A percentile compares a stretch with the other conserved stretches of the same genome.
Evolutionary conservation across 2,329 filamentous ascomycete species (phyloP).

Genomic region (Parafenestella ontariensis): DNA sequence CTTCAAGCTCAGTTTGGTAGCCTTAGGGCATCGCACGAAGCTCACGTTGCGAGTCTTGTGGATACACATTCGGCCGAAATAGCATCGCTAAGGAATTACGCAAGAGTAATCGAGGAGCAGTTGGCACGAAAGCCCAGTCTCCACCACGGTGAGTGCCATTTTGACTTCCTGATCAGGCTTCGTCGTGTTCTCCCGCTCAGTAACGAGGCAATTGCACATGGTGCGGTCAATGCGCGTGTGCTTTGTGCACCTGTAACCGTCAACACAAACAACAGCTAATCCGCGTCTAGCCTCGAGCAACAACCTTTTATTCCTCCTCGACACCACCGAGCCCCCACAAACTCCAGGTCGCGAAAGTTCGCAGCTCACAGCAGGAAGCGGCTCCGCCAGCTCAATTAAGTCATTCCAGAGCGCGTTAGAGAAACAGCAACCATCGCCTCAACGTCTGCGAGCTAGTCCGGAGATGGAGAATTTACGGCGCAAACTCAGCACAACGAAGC

Average conservation of each 20-base stretch:
- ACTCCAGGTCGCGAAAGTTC: constrained; percentile 30
- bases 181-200: constrained; percentile 2
- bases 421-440: constrained; percentile 35
- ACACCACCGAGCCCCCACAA: constrained; percentile 28
- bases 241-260: constrained; percentile 13
- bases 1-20: constrained; percentile 46
- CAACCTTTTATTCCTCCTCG: constrained; percentile 34
- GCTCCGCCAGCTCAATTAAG: constrained; percentile 26
- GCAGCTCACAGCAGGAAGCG: constrained; percentile 23
- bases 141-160: constrained; percentile 37
- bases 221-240: not conserved
- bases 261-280: constrained; percentile 24
- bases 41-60: constrained; percentile 46
- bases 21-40: constrained; percentile 49
- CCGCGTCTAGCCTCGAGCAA: constrained; percentile 34
- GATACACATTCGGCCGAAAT: constrained; percentile 51
- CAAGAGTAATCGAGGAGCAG: constrained; percentile 48
- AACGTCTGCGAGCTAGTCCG: constrained; percentile 24
- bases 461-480: constrained; percentile 50
- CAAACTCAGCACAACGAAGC: constrained; percentile 44
- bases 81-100: constrained; percentile 48
- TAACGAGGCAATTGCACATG: not conserved
- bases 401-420: constrained; percentile 35
- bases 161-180: not conserved
- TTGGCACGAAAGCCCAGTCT: constrained; percentile 32